Conservation (phyloP, 2,329 filamentous ascomycete genomes). For the Raffaelea deltoideospora region DNA sequence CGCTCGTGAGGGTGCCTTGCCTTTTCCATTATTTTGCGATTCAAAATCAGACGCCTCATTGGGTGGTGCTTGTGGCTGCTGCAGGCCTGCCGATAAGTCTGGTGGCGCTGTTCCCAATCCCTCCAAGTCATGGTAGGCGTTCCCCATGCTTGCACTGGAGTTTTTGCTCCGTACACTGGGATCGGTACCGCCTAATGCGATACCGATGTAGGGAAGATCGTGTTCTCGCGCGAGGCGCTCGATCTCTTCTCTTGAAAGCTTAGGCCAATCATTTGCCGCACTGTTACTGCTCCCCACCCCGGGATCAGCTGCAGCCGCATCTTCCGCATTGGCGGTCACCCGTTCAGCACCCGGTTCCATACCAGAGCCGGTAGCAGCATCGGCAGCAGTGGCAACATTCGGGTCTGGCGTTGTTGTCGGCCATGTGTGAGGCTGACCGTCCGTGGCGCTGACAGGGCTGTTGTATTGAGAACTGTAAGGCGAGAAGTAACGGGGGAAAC, state of each 20-base stretch:
- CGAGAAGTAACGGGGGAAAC: conserved; percentile 33
- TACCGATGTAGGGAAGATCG: conserved; percentile 19
- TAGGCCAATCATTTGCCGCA: neutral
- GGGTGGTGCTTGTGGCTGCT: neutral
- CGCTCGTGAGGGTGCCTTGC: conserved; percentile 18
- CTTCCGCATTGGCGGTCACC: too few species aligned
- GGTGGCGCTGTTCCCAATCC: too few species aligned
- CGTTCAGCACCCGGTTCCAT: too few species aligned
- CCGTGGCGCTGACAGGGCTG: conserved; percentile 36
- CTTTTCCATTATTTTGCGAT: conserved; percentile 21
- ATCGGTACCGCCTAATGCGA: conserved; percentile 26
- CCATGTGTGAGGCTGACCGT: conserved; percentile 21
- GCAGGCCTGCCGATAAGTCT: too few species aligned
- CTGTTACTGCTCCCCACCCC: neutral
- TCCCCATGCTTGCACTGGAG: conserved; percentile 14
- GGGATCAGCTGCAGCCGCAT: neutral
- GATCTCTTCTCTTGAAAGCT: conserved; percentile 12
- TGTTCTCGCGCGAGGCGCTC: conserved; percentile 13
- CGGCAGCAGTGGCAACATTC: neutral
- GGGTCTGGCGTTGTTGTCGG: conserved; percentile 11
- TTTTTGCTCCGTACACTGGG: conserved; percentile 16
- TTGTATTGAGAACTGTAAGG: conserved; percentile 45
- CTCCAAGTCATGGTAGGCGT: too few species aligned
- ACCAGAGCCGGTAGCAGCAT: neutral
- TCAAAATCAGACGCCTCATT: neutral